Base-by-base conservation (phyloP, 352 stramenopile genomes). In the Pythium sukuiense region DNA sequence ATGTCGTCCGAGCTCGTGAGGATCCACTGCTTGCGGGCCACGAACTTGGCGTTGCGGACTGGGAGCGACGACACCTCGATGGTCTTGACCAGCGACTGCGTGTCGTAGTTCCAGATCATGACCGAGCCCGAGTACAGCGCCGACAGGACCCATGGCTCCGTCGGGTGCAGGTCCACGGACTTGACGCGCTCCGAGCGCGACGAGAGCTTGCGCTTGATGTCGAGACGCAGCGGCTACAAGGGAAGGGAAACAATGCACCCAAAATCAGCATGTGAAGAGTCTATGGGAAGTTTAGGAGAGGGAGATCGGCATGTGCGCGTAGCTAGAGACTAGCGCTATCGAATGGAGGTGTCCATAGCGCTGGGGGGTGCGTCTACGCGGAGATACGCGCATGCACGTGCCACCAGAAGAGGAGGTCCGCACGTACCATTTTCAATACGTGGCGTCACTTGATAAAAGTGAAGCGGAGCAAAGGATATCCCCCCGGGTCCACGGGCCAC, bases 101-200 rank as follows among this genome's bases (percentile, higher is more conserved):
- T 96, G 71, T 98, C 92, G 69, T 98, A 99, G 79, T 99, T 98
- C 95, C 96, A 99, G 71, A 99, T 98, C 83, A 99, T 98, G 30
- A 99, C 86, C 71, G 98, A 98, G 54, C 97, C 98, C 24, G 87
- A 97, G 89, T 99, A 99, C 13, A 99, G 86, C 49, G 95, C 97
- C 9, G 93, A 96, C 30, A 99, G 85, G 41, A 98, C 96, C 97
- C 97, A 99, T 69, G 98, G 95, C 74, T 99, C 97, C 0, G 85
- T 98, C 20, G 97, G 96, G 80, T 99, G 97, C 65, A 99, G 87
- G 72, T 99, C 98, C 18, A 99, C 97, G 64, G 88, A 98, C 79
- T 99, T 99, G 29, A 99, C 97, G 56, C 97, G 94, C 74, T 99
- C 97, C 33, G 96, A 99, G 55, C 90, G 85, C 30, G 92, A 96